These are phyloP conservation scores for Pharus latifolius DNA, from an alignment of 176 grass and related monocot species.

Conservation along the genomic window DNA sequence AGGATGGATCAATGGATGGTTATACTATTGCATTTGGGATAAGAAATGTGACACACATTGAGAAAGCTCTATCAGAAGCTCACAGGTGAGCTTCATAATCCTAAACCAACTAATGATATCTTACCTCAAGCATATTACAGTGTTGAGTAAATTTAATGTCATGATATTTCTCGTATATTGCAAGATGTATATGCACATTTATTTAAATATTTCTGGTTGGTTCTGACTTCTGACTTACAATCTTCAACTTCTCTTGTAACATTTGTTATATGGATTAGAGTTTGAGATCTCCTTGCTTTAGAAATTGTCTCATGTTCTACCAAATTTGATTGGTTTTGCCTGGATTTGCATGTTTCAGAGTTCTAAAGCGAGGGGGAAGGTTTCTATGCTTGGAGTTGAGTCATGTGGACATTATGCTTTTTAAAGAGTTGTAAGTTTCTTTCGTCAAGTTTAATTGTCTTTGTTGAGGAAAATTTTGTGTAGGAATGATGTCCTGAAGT, in stretches of 20 bases:
- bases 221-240: not conserved
- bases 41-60: slow-evolving; percentile 92
- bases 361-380: slow-evolving; percentile 79
- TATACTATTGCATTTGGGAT: slow-evolving; percentile 95
- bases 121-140: no score
- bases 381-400: slow-evolving; percentile 94
- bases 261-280: not conserved
- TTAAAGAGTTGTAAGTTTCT: slow-evolving; percentile 76
- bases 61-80: slow-evolving; percentile 82
- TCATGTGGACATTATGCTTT: slow-evolving; percentile 65
- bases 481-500: not conserved
- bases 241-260: not conserved
- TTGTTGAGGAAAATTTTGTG: not conserved
- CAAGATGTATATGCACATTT: not conserved
- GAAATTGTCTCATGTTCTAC: not conserved
- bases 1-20: slow-evolving; percentile 86
- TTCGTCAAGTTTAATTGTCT: not conserved
- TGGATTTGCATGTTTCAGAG: slow-evolving; percentile 40
- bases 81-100: slow-evolving; percentile 39
- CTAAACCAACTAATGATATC: not conserved
- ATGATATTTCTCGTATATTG: not conserved
- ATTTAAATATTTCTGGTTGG: not conserved
- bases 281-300: not conserved
- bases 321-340: not conserved
- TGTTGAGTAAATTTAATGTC: not conserved